Conservation (phyloP, 1,284 basidiomycete genomes). For the Apiotrichum mycotoxinovorans region DNA sequence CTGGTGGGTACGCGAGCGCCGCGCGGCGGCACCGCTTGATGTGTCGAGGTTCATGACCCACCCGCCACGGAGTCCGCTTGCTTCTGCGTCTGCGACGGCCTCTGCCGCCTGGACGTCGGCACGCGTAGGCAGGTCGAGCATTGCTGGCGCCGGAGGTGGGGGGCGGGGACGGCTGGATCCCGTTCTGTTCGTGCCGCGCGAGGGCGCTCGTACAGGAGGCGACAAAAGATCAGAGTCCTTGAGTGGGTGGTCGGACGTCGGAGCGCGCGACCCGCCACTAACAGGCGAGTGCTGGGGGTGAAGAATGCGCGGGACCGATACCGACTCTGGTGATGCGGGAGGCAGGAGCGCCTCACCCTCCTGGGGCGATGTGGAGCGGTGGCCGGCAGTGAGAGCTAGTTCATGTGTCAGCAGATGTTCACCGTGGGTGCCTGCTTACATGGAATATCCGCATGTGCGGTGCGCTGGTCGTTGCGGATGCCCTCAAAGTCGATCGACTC, state of each 20-base stretch:
- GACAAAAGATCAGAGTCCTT: conserved; percentile 37
- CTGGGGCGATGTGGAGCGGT: conserved; percentile 24
- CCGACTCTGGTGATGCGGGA: conserved; percentile 37
- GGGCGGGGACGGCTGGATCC: conserved; percentile 6
- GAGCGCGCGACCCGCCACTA: conserved; percentile 4
- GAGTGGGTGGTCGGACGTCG: conserved; percentile 36
- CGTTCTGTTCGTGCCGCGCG: conserved; percentile 10
- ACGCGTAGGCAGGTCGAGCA: conserved; percentile 49
- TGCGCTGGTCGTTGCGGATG: conserved; percentile 31
- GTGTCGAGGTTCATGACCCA: conserved; percentile 50
- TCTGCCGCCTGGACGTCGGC: conserved; percentile 50
- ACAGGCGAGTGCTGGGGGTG: conserved; percentile 11
- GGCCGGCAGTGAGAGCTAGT: neutral
- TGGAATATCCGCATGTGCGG: conserved; percentile 40
- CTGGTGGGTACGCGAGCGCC: conserved; percentile 16
- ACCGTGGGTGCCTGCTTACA: conserved; percentile 26
- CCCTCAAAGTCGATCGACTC: conserved; percentile 15
- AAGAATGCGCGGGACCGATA: conserved; percentile 27
- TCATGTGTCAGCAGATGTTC: neutral
- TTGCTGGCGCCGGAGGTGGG: conserved; percentile 33
- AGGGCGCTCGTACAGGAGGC: conserved; percentile 33
- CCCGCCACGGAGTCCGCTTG: conserved; percentile 46
- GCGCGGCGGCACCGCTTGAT: conserved; percentile 21
- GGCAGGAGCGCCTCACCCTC: conserved; percentile 43
- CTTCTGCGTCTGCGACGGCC: conserved; percentile 48